phyloP scores from a whole-genome alignment of 1,284 basidiomycete species.

The Ceratobasidium sp. region DNA sequence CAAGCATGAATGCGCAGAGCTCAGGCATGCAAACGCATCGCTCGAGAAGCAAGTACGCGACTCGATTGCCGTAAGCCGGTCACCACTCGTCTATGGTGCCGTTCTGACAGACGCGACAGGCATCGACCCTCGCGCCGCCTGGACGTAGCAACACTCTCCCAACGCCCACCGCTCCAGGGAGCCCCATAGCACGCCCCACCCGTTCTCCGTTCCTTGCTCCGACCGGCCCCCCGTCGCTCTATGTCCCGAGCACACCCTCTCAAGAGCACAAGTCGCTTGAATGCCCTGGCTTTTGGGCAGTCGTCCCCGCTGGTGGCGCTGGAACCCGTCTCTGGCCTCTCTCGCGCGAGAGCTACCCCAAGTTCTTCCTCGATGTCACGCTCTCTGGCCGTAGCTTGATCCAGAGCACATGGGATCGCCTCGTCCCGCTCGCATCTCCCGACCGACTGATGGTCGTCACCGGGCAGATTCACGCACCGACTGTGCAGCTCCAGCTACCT shows the following conservation, averaged over 20 bases:
- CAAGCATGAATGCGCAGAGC: slow-evolving; percentile 73
- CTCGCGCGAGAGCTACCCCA: slow-evolving; percentile 81
- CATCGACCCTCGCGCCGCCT: slow-evolving; percentile 9
- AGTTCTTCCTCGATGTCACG: slow-evolving; percentile 82
- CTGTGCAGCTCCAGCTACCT: slow-evolving; percentile 75
- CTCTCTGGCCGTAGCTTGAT: slow-evolving; percentile 81
- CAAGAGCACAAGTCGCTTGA: slow-evolving; percentile 56
- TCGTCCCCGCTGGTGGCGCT: slow-evolving; percentile 84
- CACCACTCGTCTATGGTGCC: neutral
- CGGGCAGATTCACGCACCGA: slow-evolving; percentile 72
- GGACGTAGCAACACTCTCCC: slow-evolving; percentile 2
- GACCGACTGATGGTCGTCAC: slow-evolving; percentile 78
- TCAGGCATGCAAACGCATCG: slow-evolving; percentile 70
- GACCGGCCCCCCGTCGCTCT: slow-evolving; percentile 54
- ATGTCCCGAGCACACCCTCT: slow-evolving; percentile 53
- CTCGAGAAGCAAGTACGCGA: slow-evolving; percentile 78
- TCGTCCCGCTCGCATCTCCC: slow-evolving; percentile 73
- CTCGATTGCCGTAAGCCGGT: slow-evolving; percentile 58
- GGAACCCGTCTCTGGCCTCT: slow-evolving; percentile 86
- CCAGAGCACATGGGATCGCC: slow-evolving; percentile 85
- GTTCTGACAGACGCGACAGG: neutral
- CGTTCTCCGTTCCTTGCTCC: slow-evolving; percentile 79
- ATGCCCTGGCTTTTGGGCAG: slow-evolving; percentile 85
- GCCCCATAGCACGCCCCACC: slow-evolving; percentile 68
- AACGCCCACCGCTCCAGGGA: slow-evolving; percentile 70